A percentile compares a stretch with the other conserved stretches of the same genome.
Conservation (phyloP, 345 rosid species). For the Trapa bicornis region DNA sequence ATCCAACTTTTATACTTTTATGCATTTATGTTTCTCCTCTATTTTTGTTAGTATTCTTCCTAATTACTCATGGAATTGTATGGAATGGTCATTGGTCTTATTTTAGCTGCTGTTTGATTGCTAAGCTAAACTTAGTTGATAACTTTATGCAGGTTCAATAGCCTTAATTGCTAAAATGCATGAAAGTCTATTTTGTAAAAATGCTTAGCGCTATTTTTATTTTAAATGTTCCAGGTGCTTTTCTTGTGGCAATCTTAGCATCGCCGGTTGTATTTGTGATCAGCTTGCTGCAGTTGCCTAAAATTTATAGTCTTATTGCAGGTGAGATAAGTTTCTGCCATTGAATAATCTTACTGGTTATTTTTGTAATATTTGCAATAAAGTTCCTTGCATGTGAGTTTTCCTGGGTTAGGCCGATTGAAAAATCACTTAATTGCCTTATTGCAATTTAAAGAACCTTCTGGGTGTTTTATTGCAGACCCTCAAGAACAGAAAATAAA, state of each 20-base stretch:
- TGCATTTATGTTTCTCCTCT: background rate
- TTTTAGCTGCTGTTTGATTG: background rate
- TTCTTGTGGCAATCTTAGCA: slow-evolving; percentile 53
- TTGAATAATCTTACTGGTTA: slow-evolving; percentile 1
- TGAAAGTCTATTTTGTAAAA: background rate
- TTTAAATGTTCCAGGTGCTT: slow-evolving; percentile 43
- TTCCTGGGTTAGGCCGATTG: background rate
- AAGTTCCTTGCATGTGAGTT: background rate
- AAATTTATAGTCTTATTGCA: slow-evolving; percentile 53
- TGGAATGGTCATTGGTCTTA: background rate
- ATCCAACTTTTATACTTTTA: background rate
- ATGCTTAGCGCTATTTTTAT: background rate
- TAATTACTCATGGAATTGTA: background rate
- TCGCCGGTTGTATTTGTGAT: slow-evolving; percentile 40
- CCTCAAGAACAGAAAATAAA: background rate
- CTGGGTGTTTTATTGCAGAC: background rate
- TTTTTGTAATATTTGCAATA: background rate
- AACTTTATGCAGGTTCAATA: background rate
- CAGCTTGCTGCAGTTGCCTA: slow-evolving; percentile 55
- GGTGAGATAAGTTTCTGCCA: slow-evolving; percentile 26
- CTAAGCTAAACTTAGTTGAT: background rate
- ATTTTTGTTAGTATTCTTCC: background rate
- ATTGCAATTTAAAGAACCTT: background rate
- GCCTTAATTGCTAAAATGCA: background rate
- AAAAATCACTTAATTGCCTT: background rate